phyloP scores from a whole-genome alignment of 768 basidiomycete species.

The Russula sp. region DNA sequence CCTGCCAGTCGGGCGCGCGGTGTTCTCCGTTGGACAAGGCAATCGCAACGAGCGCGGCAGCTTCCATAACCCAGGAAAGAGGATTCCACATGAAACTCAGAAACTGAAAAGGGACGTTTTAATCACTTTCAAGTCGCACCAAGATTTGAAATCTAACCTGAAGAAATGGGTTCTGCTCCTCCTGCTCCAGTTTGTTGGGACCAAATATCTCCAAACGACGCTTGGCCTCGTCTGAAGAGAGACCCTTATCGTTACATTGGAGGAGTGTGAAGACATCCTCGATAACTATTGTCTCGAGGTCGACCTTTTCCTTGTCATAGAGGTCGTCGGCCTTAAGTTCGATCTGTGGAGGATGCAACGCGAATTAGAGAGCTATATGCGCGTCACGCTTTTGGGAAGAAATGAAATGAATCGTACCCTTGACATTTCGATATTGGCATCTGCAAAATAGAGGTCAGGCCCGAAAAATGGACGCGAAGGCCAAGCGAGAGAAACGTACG shows the following conservation, averaged over 20 bases:
- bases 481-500: slow-evolving; percentile 48
- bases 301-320: slow-evolving; percentile 99
- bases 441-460: slow-evolving; percentile 39
- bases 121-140: neutral
- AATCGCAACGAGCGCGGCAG: slow-evolving; percentile 90
- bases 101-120: slow-evolving; percentile 50
- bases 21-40: slow-evolving; percentile 90
- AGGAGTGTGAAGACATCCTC: slow-evolving; percentile 96
- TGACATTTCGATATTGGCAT: slow-evolving; percentile 87
- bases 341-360: slow-evolving; percentile 44
- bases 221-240: slow-evolving; percentile 65
- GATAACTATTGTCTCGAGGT: slow-evolving; percentile 93
- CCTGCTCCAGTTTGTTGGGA: slow-evolving; percentile 89
- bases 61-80: slow-evolving; percentile 99
- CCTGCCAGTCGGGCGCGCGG: slow-evolving; percentile 90
- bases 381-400: neutral
- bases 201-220: slow-evolving; percentile 92
- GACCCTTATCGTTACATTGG: slow-evolving; percentile 83
- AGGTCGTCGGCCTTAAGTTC: slow-evolving; percentile 90
- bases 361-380: neutral
- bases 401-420: slow-evolving; percentile 43
- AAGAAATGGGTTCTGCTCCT: slow-evolving; percentile 83
- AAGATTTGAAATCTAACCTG: slow-evolving; percentile 10
- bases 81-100: slow-evolving; percentile 99
- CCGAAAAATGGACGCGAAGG: slow-evolving; percentile 24